Evolutionary conservation across 1,139 yeast species (phyloP), one percentile per base, ranked within the genome.

Genomic region (Debaryomycetaceae sp.): DNA sequence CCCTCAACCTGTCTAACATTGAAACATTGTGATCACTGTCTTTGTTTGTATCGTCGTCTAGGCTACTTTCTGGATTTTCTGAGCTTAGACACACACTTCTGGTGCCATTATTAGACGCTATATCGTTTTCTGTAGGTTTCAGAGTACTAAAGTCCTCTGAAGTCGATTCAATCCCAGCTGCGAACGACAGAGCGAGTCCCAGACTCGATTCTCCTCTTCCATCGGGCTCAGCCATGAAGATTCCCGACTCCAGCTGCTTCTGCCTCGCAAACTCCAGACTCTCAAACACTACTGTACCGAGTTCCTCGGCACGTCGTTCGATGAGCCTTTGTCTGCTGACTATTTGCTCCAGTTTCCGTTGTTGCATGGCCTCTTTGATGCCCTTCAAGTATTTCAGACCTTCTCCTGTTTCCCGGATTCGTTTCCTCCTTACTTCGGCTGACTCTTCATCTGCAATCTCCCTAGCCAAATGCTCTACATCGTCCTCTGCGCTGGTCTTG

Each of bases 211-310:
- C 26, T 22, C 11, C 26, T 22, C 11, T 11, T 3, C 26, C 26
- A 22, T 22, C 11, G 2, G 2, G 26, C 26, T 22, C 26, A 8
- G 11, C 11, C 7, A 2, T 11, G 4, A 8, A 8, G 11, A 8
- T 11, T 22, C 4, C 26, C 26, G 11, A 22, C 26, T 8, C 11
- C 26, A 11, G 11, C 2, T 36, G 30, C 35, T 43, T 46, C 30
- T 47, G 43, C 13, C 29, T 36, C 31, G 35, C 37, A 31, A 47
- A 48, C 5, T 22, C 42, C n/a, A 43, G 43, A 31, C 47, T 61
- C 31, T 47, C 46, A 29, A 47, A 48, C 5, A 46, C 42, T 5
- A 37, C 17, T 2, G 39, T 46, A 15, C 46, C 50, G n/a, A 11
- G 11, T 37, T 15, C 30, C 37, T 14, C 28, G 30, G 17, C 34